Conservation (phyloP, 495 filamentous ascomycete species). For the Gamarada debralockiae region DNA sequence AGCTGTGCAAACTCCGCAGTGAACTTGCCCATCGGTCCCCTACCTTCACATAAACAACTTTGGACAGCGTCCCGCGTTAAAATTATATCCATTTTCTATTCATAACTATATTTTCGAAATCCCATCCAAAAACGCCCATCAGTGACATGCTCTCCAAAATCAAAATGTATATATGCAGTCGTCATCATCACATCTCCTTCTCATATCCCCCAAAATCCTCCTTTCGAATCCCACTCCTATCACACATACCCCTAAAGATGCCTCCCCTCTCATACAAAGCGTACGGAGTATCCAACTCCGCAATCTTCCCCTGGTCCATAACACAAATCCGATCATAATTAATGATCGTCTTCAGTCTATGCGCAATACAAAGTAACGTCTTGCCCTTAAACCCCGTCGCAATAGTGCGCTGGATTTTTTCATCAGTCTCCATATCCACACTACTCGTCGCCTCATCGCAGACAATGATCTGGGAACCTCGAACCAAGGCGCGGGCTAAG, state of each 20-base stretch:
- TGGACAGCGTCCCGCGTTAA: too few species aligned
- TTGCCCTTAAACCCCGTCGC: constrained; percentile 80
- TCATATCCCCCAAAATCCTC: constrained; percentile 57
- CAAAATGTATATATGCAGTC: neutral
- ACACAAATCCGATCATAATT: constrained; percentile 95
- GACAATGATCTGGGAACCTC: constrained; percentile 85
- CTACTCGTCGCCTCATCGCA: constrained; percentile 93
- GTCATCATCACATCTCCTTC: constrained; percentile 2
- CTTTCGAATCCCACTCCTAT: constrained; percentile 73
- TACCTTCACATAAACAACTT: too few species aligned
- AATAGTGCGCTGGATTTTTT: constrained; percentile 92
- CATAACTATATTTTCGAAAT: neutral
- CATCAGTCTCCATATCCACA: constrained; percentile 95
- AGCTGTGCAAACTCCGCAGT: too few species aligned
- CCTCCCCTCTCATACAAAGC: constrained; percentile 63
- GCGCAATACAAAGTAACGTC: constrained; percentile 94
- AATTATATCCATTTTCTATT: too few species aligned
- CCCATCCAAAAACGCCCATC: too few species aligned
- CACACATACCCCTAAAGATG: constrained; percentile 91
- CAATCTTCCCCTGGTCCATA: constrained; percentile 85
- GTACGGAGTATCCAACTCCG: constrained; percentile 76
- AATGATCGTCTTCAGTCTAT: constrained; percentile 85
- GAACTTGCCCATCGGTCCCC: too few species aligned
- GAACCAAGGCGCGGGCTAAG: constrained; percentile 82
- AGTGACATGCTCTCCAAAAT: neutral